Conservation (phyloP, 805 yeast genomes). For the Clavispora santaluciae region DNA sequence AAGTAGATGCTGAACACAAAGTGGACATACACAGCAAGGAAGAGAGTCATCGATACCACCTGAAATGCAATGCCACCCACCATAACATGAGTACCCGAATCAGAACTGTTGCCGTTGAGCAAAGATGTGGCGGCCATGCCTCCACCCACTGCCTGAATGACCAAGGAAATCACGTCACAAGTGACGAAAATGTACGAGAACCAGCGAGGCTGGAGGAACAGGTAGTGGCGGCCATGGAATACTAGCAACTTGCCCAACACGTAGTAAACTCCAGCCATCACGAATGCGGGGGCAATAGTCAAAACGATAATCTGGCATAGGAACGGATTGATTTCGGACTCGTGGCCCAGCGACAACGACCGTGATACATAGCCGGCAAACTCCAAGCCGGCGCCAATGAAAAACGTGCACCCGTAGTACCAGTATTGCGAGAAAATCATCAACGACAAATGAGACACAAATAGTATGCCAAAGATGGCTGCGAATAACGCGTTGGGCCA, state of each 20-base stretch:
- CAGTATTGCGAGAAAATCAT: not conserved
- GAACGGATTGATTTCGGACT: conserved; percentile 13
- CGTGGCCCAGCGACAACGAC: conserved; percentile 3
- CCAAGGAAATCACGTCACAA: conserved; percentile 23
- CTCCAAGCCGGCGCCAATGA: conserved; percentile 6
- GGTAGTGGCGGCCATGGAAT: conserved; percentile 4
- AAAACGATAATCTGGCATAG: conserved; percentile 7
- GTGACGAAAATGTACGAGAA: conserved; percentile 11
- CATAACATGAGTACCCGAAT: conserved; percentile 1
- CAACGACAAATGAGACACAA: not conserved
- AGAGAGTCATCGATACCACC: conserved; percentile 2
- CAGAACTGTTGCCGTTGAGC: not conserved
- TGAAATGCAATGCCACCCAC: conserved; percentile 4
- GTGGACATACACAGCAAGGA: not conserved
- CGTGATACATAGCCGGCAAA: conserved; percentile 10
- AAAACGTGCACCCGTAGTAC: conserved; percentile 3
- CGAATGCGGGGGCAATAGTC: conserved; percentile 12
- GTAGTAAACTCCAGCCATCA: conserved; percentile 13
- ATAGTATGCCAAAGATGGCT: not conserved
- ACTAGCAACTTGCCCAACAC: conserved; percentile 10
- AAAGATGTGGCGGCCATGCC: conserved; percentile 49
- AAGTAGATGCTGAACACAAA: conserved; percentile 1
- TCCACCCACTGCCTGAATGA: conserved; percentile 75
- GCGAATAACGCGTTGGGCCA: not conserved
- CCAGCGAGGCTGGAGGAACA: conserved; percentile 10